These are phyloP conservation scores for Penicillium vulpinum DNA, from an alignment of 2,329 filamentous ascomycete genomes.

Conservation along the genomic window DNA sequence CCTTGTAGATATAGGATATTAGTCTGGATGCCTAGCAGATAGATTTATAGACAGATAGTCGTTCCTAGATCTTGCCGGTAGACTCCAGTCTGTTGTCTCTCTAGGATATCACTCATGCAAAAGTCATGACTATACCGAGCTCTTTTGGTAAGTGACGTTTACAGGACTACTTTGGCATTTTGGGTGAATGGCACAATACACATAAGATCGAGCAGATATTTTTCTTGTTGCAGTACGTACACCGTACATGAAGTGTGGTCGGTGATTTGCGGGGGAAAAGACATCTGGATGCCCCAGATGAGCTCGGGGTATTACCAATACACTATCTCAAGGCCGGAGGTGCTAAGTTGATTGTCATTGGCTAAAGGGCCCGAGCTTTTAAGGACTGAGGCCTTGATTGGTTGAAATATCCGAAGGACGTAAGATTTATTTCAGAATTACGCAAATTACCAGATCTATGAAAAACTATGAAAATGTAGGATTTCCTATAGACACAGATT, in stretches of 20 bases:
- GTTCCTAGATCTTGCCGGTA: neutral
- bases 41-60: neutral
- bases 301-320: constrained; percentile 4
- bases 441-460: constrained; percentile 1
- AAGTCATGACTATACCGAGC: too few species aligned
- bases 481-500: neutral
- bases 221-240: too few species aligned
- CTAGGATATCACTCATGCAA: too few species aligned
- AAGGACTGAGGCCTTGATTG: neutral
- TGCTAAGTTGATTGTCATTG: rapidly evolving
- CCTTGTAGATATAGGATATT: neutral
- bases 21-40: neutral
- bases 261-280: neutral
- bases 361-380: neutral
- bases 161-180: too few species aligned
- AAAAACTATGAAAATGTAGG: too few species aligned
- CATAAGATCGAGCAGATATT: too few species aligned
- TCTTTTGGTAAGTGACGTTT: too few species aligned
- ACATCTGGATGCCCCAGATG: too few species aligned
- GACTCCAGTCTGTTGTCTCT: neutral
- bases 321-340: neutral
- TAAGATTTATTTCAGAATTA: neutral
- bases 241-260: too few species aligned
- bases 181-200: too few species aligned
- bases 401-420: rapidly evolving